Evolutionary conservation across 192 early-diverging fungal species (phyloP), one percentile per base, ranked within the genome.

Genomic region (Coemansia asiatica): DNA sequence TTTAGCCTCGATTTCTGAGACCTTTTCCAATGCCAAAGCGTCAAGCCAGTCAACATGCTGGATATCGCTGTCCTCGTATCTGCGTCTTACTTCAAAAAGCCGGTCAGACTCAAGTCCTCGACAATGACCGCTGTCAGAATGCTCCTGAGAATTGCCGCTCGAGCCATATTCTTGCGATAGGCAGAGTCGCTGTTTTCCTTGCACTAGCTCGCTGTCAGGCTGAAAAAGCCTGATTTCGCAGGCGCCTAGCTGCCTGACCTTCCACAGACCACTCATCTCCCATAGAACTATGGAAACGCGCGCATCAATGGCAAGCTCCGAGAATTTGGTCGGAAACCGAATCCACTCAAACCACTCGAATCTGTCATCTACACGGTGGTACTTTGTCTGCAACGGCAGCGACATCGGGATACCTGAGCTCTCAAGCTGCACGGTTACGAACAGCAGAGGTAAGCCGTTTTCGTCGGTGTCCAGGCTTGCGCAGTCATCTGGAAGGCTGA

Each of bases 301-400:
- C 0, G 94, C 82, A 27, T 85, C 83, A 9, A 85, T 65, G 0
- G 95, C 91, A 26, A 98, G 74, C 69, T 97, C 94, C 7, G 86
- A 74, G 79, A 93, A 95, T 69, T 90, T 91, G 56, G 95, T 80
- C 6, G 96, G 96, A 29, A 98, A 83, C 18, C 83, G 76, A 12
- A 98, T 72, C 95, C 96, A 97, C 83, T 98, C 95, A 75, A 94
- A 90, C 94, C 94, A 97, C 23, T 58, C 67, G 69, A 44, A 60
- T 12, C n/a, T 46, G 46, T 48, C 54, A 4, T 63, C 33, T 46
- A 59, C 71, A 3, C 9, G 33, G 22, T 19, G 53, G 65, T 80
- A 71, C 50, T 80, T 80, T 68, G 77, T 80, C 64, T 80, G 77
- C 46, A 80, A 51, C 8, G 77, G 77, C 53, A 80, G 27, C 4